Percentiles rank a stretch among this genome's conserved stretches.
phyloP scores from a whole-genome alignment of 441 rosid species.

The Eutrema salsugineum region DNA sequence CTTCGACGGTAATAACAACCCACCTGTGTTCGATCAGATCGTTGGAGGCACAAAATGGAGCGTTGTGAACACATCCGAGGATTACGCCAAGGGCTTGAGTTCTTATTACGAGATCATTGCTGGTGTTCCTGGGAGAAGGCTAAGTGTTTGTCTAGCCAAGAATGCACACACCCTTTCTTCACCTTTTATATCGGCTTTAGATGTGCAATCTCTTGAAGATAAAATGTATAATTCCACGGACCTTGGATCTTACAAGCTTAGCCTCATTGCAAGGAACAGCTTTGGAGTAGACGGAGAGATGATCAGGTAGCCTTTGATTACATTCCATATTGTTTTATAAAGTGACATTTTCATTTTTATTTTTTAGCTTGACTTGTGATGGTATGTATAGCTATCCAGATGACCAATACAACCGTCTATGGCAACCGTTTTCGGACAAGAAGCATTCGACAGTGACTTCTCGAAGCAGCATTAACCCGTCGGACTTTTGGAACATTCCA shows the following conservation, averaged over 20 bases:
- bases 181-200: conserved; percentile 80
- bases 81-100: conserved; percentile 59
- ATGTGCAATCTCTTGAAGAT: conserved; percentile 58
- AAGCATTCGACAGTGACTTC: conserved; percentile 35
- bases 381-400: conserved; percentile 64
- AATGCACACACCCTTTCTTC: conserved; percentile 48
- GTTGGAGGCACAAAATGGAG: conserved; percentile 81
- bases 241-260: conserved; percentile 49
- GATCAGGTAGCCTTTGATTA: conserved; percentile 42
- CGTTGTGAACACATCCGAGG: conserved; percentile 71
- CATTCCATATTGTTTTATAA: not conserved
- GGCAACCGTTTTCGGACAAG: conserved; percentile 67
- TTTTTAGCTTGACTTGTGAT: conserved; percentile 4
- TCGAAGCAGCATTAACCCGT: conserved; percentile 37
- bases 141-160: conserved; percentile 79
- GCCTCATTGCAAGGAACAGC: conserved; percentile 50
- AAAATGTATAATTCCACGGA: conserved; percentile 64
- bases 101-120: conserved; percentile 71
- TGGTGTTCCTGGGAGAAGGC: conserved; percentile 37
- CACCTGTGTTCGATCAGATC: conserved; percentile 90
- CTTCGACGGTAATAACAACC: conserved; percentile 65
- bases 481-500: conserved; percentile 81
- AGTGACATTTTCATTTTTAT: conserved; percentile 1
- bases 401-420: conserved; percentile 64
- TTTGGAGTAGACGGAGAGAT: conserved; percentile 49